Percentiles rank a stretch among this genome's conserved stretches.
Evolutionary conservation across 75 land plant genomes (phyloP).

Genomic region (Pinus taeda): DNA sequence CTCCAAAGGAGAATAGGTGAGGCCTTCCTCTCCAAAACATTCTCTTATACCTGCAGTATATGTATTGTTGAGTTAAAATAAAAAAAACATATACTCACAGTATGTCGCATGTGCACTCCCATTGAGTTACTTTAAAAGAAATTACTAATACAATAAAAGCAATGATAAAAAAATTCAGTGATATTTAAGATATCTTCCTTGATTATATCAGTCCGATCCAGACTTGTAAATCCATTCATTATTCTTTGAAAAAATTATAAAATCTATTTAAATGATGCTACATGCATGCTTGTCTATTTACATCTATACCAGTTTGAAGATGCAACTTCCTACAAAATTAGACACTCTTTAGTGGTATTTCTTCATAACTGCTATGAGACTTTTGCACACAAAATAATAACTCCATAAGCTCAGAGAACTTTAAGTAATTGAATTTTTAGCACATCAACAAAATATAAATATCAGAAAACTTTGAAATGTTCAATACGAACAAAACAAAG

Average conservation of each 20-base stretch:
- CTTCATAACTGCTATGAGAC: not conserved
- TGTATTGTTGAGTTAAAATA: not conserved
- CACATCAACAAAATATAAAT: no score
- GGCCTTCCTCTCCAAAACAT: slow-evolving; percentile 3
- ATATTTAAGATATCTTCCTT: no score
- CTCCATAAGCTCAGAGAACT: not conserved
- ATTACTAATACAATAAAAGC: not conserved
- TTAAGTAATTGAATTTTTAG: not conserved
- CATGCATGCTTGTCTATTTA: not conserved
- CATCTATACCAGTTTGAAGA: not conserved
- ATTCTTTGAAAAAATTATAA: not conserved
- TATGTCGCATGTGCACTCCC: not conserved
- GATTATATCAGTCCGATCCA: not conserved
- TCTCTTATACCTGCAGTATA: not conserved
- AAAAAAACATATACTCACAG: not conserved
- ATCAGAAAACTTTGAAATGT: no score
- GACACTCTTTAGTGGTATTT: not conserved
- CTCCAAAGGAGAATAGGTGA: not conserved
- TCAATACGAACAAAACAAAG: no score
- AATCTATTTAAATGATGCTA: not conserved
- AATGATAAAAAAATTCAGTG: no score
- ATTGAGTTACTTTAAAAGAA: not conserved
- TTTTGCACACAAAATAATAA: not conserved
- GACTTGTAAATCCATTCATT: not conserved
- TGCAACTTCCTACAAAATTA: not conserved